Percentiles rank a stretch among this genome's conserved stretches.
Evolutionary conservation across 2,329 filamentous ascomycete genomes (phyloP).

Genomic region (Aspergillus ibericus): DNA sequence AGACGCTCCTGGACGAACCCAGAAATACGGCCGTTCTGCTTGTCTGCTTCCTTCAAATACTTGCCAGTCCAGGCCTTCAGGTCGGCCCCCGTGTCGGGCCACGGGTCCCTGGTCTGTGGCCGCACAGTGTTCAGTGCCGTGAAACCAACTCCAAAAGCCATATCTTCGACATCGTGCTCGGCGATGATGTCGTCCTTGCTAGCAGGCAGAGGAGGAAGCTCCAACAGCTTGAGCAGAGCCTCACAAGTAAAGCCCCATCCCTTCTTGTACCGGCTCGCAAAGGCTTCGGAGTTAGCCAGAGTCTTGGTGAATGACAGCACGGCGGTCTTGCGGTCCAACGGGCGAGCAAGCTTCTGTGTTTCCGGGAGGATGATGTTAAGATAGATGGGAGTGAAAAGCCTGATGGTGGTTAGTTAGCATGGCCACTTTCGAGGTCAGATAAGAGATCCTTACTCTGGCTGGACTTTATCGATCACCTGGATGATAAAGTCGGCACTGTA

Average conservation of each 20-base stretch:
- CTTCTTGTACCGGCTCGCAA: slow-evolving; percentile 78
- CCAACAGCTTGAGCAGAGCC: slow-evolving; percentile 81
- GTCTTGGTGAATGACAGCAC: slow-evolving; percentile 93
- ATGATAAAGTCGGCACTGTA: slow-evolving; percentile 93
- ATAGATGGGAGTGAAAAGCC: slow-evolving; percentile 83
- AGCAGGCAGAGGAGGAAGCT: slow-evolving; percentile 77
- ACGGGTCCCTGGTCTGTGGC: slow-evolving; percentile 72
- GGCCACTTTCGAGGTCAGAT: neutral
- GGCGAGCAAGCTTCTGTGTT: slow-evolving; percentile 82
- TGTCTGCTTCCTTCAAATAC: slow-evolving; percentile 76
- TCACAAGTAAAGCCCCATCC: slow-evolving; percentile 91
- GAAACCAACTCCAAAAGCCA: slow-evolving; percentile 92
- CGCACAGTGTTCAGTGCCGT: slow-evolving; percentile 91
- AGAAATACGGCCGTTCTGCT: slow-evolving; percentile 68
- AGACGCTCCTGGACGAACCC: slow-evolving; percentile 72
- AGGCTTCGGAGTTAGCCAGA: slow-evolving; percentile 79
- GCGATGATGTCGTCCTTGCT: slow-evolving; percentile 73
- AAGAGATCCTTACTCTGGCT: slow-evolving; percentile 58
- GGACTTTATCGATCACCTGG: slow-evolving; percentile 75
- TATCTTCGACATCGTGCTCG: slow-evolving; percentile 90
- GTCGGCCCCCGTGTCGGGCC: slow-evolving; percentile 78
- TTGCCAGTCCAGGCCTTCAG: slow-evolving; percentile 78
- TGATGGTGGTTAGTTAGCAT: slow-evolving; percentile 25
- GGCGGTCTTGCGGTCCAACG: slow-evolving; percentile 87
- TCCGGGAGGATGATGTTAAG: slow-evolving; percentile 81